Conservation (phyloP, 192 early-diverging fungal species). For the Coemansia sp. region DNA sequence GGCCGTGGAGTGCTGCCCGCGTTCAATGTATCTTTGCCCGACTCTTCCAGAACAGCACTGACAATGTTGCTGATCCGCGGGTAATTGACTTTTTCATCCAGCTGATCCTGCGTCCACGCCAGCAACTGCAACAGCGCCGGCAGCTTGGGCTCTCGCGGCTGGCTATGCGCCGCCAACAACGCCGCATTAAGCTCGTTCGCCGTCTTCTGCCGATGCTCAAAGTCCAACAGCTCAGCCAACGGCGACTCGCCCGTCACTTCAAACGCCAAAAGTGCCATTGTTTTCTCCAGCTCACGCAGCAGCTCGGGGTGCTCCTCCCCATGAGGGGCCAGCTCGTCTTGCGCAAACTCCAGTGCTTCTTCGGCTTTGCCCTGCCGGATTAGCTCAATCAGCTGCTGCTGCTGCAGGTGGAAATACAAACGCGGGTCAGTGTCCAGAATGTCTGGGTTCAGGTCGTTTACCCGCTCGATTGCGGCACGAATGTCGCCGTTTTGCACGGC, state of each 20-base stretch:
- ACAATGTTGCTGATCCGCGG: conserved; percentile 86
- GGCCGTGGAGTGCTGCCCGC: neutral
- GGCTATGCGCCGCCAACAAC: conserved; percentile 83
- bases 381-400: conserved; percentile 94
- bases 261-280: conserved; percentile 97
- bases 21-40: neutral
- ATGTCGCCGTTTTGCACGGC: conserved; percentile 90
- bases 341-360: conserved; percentile 93
- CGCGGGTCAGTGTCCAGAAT: conserved; percentile 92
- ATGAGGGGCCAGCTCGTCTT: conserved; percentile 95
- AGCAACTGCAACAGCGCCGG: conserved; percentile 87
- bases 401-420: conserved; percentile 94
- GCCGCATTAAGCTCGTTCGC: conserved; percentile 95
- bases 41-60: conserved; percentile 67
- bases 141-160: conserved; percentile 93
- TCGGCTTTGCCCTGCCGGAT: conserved; percentile 78
- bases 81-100: conserved; percentile 80
- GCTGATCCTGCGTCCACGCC: conserved; percentile 89
- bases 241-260: conserved; percentile 65
- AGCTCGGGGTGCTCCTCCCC: conserved; percentile 97
- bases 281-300: conserved; percentile 89
- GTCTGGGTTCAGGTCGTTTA: conserved; percentile 98
- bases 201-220: conserved; percentile 85
- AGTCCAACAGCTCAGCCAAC: conserved; percentile 82
- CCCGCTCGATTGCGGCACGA: conserved; percentile 90